Evolutionary conservation across 495 filamentous ascomycete genomes (phyloP), one percentile per base, ranked within the genome.

Genomic region (Talaromyces trachyspermus): DNA sequence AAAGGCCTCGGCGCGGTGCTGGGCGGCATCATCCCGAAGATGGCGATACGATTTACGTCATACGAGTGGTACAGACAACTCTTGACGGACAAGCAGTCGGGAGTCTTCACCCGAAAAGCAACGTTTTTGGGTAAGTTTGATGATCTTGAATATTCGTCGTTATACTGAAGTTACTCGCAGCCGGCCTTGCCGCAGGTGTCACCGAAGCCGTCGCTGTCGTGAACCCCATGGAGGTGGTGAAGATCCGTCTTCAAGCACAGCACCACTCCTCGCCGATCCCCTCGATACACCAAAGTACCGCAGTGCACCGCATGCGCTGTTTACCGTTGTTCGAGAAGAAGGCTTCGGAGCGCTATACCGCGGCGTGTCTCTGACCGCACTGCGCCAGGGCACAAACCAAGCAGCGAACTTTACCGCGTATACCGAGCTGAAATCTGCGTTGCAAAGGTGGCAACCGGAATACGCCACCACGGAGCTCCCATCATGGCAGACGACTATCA

Each of bases 381-480:
- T 97, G 46, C 79, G 92, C 43, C 92, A 98, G 66, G 92, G 91
- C 47, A 89, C 82, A 49, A 98, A 99, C 72, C 92, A 99, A 71
- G 92, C 94, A 9, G 86, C 94, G 60, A 99, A 99, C 75, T 99
- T 99, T 75, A 96, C 90, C 22, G 94, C 94, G 9, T 99, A 99
- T 69, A 88, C 86, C 1, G 84, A 96, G 66, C 83, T 97, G 65
- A 94, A 95, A 71, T 77, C 83, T 47, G 66, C 69, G 30, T 77
- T 95, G 36, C 82, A 89, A 60, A 63, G 72, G 18, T 69, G 65
- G 57, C 88, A 91, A 65, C 78, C 86, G 29, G 61, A 72, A 29
- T 73, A 69, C 60, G 77, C 54, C 61, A 69, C 72, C 56, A 62
- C 59, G 15, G 80, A 78, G 54, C 73, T 99, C 12, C 91, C 92